Evolutionary conservation across 805 yeast species (phyloP).

Genomic region (Metschnikowia shivogae): DNA sequence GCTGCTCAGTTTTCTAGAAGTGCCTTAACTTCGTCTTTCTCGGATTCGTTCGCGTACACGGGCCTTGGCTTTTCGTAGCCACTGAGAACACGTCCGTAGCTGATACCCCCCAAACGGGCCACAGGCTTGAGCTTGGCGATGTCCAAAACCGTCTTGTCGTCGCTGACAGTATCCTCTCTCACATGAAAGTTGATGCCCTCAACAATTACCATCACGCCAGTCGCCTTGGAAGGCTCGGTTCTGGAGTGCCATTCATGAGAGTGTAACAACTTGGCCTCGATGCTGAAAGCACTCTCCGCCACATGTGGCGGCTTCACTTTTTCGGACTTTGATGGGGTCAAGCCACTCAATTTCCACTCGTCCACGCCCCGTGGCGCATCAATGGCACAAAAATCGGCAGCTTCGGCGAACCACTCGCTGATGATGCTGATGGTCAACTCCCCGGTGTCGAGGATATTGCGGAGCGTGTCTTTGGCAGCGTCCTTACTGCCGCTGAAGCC

Average conservation of each 20-base stretch:
- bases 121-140: constrained; percentile 49
- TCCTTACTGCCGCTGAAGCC: constrained; percentile 42
- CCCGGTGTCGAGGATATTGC: constrained; percentile 45
- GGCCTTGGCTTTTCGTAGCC: constrained; percentile 49
- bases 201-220: constrained; percentile 41
- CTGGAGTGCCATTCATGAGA: constrained; percentile 44
- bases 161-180: constrained; percentile 50
- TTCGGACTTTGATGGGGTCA: constrained; percentile 43
- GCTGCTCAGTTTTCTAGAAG: neutral
- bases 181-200: constrained; percentile 58
- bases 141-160: constrained; percentile 38
- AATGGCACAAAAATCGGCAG: constrained; percentile 50
- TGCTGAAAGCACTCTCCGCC: constrained; percentile 56
- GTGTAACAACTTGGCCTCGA: constrained; percentile 50
- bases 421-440: constrained; percentile 56
- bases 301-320: constrained; percentile 54
- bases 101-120: constrained; percentile 46
- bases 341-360: constrained; percentile 55
- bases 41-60: constrained; percentile 22
- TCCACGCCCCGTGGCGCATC: constrained; percentile 47
- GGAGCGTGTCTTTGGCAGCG: constrained; percentile 46
- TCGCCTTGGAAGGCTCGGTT: constrained; percentile 25
- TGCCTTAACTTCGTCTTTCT: neutral
- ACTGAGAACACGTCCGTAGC: constrained; percentile 41
- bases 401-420: constrained; percentile 62